phyloP scores from a whole-genome alignment of 2,329 filamentous ascomycete genomes.

The Phaeophleospora eucalypticola region DNA sequence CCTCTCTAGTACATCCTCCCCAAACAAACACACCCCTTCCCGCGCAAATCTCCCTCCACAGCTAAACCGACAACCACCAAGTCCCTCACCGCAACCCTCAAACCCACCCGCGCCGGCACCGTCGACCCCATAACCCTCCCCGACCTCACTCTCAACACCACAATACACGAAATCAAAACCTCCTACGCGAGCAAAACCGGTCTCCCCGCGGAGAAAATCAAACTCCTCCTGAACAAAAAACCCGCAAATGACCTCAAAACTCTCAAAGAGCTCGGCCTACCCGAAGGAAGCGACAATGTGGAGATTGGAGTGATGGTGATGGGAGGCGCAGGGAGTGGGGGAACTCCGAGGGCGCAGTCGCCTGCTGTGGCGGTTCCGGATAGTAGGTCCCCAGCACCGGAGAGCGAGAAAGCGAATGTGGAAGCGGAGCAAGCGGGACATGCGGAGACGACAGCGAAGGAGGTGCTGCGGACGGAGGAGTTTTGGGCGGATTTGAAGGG shows the following conservation, averaged over 20 bases:
- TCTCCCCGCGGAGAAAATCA: constrained; percentile 72
- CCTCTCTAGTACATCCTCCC: constrained; percentile 64
- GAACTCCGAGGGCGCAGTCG: constrained; percentile 33
- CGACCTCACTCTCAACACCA: constrained; percentile 61
- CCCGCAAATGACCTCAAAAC: constrained; percentile 53
- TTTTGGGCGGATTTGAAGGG: constrained; percentile 86
- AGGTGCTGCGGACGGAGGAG: constrained; percentile 62
- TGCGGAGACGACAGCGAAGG: constrained; percentile 45
- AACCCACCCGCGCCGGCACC: constrained; percentile 65
- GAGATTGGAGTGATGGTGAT: constrained; percentile 89
- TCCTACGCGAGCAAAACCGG: constrained; percentile 60
- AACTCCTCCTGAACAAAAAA: constrained; percentile 82
- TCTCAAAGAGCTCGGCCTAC: constrained; percentile 42
- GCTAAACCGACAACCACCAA: constrained; percentile 41
- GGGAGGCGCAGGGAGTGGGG: constrained; percentile 48
- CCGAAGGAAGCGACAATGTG: constrained; percentile 45
- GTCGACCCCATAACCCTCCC: constrained; percentile 61
- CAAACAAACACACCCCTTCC: constrained; percentile 51
- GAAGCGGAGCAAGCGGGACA: too few species aligned
- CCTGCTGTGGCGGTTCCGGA: constrained; percentile 44
- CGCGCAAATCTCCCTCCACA: constrained; percentile 42
- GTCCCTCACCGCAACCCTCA: constrained; percentile 56
- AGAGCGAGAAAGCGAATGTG: constrained; percentile 32
- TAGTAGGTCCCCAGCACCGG: constrained; percentile 25
- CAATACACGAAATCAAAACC: constrained; percentile 73